Conservation (phyloP, 176 grass and related monocot species). For the Saccharum officinarum region DNA sequence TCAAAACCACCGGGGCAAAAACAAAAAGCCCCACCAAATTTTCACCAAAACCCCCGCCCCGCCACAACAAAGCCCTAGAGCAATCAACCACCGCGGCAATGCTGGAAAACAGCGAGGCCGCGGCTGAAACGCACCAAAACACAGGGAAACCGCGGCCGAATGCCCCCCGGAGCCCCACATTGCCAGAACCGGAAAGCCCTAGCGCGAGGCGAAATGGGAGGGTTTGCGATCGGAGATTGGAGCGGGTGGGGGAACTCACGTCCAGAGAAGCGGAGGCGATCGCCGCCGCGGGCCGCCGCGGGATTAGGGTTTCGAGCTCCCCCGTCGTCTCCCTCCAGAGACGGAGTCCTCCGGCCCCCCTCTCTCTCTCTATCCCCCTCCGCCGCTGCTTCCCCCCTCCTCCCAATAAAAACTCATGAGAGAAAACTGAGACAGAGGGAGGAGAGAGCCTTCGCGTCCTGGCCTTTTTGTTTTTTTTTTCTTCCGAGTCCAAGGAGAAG, state of each 20-base stretch:
- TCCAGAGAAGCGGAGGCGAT: neutral
- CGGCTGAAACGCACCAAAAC: neutral
- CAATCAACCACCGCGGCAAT: neutral
- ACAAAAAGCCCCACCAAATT: neutral
- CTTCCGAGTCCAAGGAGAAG: neutral
- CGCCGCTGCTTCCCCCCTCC: neutral
- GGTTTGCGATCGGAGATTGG: conserved; percentile 30
- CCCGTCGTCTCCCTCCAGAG: neutral
- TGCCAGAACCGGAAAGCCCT: conserved; percentile 39
- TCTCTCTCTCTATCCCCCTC: neutral
- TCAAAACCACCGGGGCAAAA: neutral
- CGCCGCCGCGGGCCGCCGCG: neutral
- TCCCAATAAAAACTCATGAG: conserved; percentile 11
- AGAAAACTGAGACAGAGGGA: neutral
- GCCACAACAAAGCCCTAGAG: conserved; percentile 32
- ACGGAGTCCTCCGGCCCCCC: neutral
- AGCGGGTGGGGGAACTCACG: conserved; percentile 35
- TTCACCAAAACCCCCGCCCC: conserved; percentile 5
- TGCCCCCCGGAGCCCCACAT: conserved; percentile 16
- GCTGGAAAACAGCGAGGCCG: neutral
- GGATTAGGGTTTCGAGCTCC: conserved; percentile 30
- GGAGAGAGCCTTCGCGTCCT: conserved; percentile 7
- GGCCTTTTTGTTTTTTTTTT: conserved; percentile 28
- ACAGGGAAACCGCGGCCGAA: neutral
- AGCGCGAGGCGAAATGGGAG: neutral